Evolutionary conservation across 306 rosid genomes (phyloP), one percentile per base, ranked within the genome.

Genomic region (Casuarina cunninghamiana): DNA sequence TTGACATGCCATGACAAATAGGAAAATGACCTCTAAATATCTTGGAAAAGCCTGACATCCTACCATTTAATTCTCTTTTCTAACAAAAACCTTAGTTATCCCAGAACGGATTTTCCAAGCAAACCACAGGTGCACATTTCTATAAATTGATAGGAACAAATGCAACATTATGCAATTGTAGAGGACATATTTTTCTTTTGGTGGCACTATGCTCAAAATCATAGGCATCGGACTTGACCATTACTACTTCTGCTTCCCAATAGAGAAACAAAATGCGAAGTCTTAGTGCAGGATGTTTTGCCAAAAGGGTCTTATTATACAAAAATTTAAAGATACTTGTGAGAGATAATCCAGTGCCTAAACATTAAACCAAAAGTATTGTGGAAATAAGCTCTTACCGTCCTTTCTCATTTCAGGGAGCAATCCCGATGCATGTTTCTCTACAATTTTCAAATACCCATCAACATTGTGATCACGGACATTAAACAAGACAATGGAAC

Each of bases 391-490:
- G 55, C 82, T 63, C 91, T 86, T 78, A 96, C 99, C 99, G 53
- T 96, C 98, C 86, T 91, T 93, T 88, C 97, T 93, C 99, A 88
- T 96, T 82, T 96, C 99, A 75, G 98, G 96, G 60, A 96, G 91
- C 81, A 91, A 78, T 67, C 97, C 96, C 39, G 97, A 88, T 71
- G 98, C 89, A 83, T 93, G 94, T 79, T 83, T 85, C 85, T 86
- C 73, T 72, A 90, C 98, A 76, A 93, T 89, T 87, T 96, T 84
- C 83, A 93, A 78, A 78, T 88, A 90, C 71, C 75, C 91, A 75
- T 96, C 97, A 69, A 93, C 86, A 76, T 90, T 91, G 2, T 83
- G 86, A 78, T 93, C 99, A 49, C 82, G 83, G 21, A 91, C 93
- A 74, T 95, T 95, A 86, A 95, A 95, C 83, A 95, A 78, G 75